phyloP scores from a whole-genome alignment of 495 filamentous ascomycete genomes.

The Peziza echinospora region DNA sequence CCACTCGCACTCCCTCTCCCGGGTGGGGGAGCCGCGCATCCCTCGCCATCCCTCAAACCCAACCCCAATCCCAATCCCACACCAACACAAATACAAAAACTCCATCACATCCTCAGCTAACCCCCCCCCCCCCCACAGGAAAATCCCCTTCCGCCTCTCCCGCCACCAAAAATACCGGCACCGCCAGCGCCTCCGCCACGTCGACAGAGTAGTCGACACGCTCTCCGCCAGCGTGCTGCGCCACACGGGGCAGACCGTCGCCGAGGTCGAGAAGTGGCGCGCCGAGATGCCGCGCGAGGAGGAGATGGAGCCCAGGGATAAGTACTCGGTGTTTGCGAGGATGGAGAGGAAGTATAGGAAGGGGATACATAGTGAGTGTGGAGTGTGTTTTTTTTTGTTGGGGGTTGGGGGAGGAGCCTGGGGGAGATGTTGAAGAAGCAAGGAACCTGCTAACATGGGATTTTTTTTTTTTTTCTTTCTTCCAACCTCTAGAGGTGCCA shows the following conservation, averaged over 20 bases:
- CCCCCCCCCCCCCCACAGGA: constrained; percentile 35
- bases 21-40: too few species aligned
- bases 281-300: constrained; percentile 84
- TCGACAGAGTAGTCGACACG: constrained; percentile 62
- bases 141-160: constrained; percentile 93
- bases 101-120: constrained; percentile 3
- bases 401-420: neutral
- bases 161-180: constrained; percentile 74
- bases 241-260: constrained; percentile 38
- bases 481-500: constrained; percentile 53
- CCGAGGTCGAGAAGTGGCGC: constrained; percentile 70
- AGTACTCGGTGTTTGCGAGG: constrained; percentile 93
- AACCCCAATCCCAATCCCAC: too few species aligned
- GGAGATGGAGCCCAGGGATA: constrained; percentile 91
- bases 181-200: constrained; percentile 59
- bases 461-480: too few species aligned
- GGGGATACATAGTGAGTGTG: constrained; percentile 74
- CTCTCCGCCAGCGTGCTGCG: constrained; percentile 54
- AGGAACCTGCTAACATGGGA: constrained; percentile 10
- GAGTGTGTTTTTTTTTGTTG: neutral
- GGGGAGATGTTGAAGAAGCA: neutral
- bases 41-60: too few species aligned
- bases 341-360: constrained; percentile 92
- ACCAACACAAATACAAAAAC: too few species aligned
- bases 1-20: neutral